phyloP scores from a whole-genome alignment of 2,329 filamentous ascomycete species.

The Ascochyta lentis region DNA sequence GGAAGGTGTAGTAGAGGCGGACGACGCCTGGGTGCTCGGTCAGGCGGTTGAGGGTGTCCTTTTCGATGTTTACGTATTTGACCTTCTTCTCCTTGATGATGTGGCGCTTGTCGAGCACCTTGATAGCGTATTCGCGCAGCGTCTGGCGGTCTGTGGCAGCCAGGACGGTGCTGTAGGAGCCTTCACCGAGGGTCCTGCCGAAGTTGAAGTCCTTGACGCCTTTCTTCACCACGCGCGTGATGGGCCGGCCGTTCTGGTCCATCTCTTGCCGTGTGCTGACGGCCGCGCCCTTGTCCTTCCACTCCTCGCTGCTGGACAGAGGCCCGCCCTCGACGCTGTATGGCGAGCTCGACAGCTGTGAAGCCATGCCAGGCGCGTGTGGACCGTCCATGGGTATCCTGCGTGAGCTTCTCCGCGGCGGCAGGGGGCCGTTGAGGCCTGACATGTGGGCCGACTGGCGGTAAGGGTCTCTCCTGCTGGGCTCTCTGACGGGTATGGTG shows the following conservation, averaged over 20 bases:
- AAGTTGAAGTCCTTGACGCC: conserved; percentile 97
- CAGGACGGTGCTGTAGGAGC: conserved; percentile 96
- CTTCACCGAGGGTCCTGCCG: conserved; percentile 87
- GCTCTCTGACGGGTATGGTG: conserved; percentile 70
- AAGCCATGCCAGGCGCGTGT: conserved; percentile 20
- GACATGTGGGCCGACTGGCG: conserved; percentile 63
- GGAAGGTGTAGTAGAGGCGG: conserved; percentile 96
- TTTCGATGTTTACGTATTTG: conserved; percentile 99
- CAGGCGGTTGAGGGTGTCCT: conserved; percentile 93
- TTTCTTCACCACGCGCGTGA: conserved; percentile 89
- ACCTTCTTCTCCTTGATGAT: conserved; percentile 99
- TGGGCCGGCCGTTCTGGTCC: conserved; percentile 81
- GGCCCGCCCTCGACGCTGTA: conserved; percentile 65
- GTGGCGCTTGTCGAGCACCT: conserved; percentile 96
- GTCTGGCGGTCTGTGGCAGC: conserved; percentile 93
- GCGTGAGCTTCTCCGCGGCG: conserved; percentile 78
- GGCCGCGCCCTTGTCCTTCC: conserved; percentile 94
- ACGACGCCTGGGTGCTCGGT: conserved; percentile 97
- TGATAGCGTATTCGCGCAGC: conserved; percentile 95
- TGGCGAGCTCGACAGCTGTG: conserved; percentile 44
- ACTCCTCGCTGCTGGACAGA: conserved; percentile 80
- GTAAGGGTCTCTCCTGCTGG: conserved; percentile 73
- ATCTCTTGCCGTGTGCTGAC: conserved; percentile 81
- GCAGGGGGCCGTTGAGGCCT: conserved; percentile 66
- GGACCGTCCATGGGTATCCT: conserved; percentile 64